A percentile compares a stretch with the other conserved stretches of the same genome.
These are phyloP conservation scores for Candida sakaeoensis DNA, from an alignment of 805 yeast species.

Conservation along the genomic window DNA sequence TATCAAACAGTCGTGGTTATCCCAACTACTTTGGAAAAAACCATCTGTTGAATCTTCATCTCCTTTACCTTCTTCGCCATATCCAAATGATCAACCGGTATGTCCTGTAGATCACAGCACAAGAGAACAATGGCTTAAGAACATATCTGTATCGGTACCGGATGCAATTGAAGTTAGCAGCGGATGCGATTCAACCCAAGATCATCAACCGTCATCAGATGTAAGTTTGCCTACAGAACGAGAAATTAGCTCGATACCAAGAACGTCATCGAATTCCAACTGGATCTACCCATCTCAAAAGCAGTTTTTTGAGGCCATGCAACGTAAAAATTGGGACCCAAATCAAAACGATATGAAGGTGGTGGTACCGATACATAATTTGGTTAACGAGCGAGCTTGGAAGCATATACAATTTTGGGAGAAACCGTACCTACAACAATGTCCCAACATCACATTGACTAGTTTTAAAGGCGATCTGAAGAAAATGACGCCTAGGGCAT, in stretches of 20 bases:
- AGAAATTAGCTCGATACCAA: slow-evolving; percentile 77
- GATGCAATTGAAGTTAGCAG: slow-evolving; percentile 39
- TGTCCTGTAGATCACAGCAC: slow-evolving; percentile 41
- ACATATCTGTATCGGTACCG: slow-evolving; percentile 30
- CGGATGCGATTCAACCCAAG: slow-evolving; percentile 44
- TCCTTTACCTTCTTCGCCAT: slow-evolving; percentile 50
- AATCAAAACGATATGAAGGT: slow-evolving; percentile 77
- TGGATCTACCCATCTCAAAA: slow-evolving; percentile 97
- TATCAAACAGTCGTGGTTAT: background rate
- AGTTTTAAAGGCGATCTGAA: slow-evolving; percentile 87
- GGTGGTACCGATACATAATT: slow-evolving; percentile 90
- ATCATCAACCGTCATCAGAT: slow-evolving; percentile 15
- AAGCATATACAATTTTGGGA: slow-evolving; percentile 82
- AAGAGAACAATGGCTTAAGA: slow-evolving; percentile 34
- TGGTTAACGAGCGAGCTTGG: slow-evolving; percentile 95
- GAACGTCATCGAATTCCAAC: slow-evolving; percentile 57
- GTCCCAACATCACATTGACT: slow-evolving; percentile 84
- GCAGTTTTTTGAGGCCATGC: slow-evolving; percentile 93
- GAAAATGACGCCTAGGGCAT: slow-evolving; percentile 84
- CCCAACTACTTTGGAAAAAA: slow-evolving; percentile 2
- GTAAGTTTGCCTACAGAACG: slow-evolving; percentile 64
- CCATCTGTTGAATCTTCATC: slow-evolving; percentile 25
- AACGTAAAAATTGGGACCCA: slow-evolving; percentile 85
- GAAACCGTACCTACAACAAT: slow-evolving; percentile 43
- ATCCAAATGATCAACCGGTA: slow-evolving; percentile 24